Evolutionary conservation across 176 grass and related monocot genomes (phyloP).

Genomic region (Oryza brachyantha): DNA sequence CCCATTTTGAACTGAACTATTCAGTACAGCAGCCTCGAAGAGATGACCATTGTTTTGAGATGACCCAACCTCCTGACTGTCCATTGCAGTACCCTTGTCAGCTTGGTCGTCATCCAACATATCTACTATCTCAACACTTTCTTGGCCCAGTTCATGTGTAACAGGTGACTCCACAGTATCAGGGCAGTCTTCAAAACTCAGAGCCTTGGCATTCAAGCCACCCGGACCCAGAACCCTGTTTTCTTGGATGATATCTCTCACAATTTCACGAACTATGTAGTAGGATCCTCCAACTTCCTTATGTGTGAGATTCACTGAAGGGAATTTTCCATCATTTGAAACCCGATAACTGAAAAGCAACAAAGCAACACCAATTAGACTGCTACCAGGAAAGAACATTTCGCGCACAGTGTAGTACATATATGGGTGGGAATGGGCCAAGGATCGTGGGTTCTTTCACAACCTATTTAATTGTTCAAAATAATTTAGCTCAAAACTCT

Average conservation of each 20-base stretch:
- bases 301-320: slow-evolving; percentile 89
- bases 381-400: background rate
- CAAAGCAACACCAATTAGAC: background rate
- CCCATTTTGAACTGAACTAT: slow-evolving; percentile 25
- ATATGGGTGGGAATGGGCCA: too few species aligned
- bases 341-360: slow-evolving; percentile 59
- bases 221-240: slow-evolving; percentile 89
- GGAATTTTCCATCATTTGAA: slow-evolving; percentile 76
- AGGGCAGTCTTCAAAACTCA: slow-evolving; percentile 62
- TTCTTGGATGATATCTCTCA: slow-evolving; percentile 96
- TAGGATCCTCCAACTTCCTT: slow-evolving; percentile 97
- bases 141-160: slow-evolving; percentile 20
- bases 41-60: slow-evolving; percentile 32
- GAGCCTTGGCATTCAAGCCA: slow-evolving; percentile 51
- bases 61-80: slow-evolving; percentile 19
- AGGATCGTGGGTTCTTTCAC: too few species aligned
- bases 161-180: slow-evolving; percentile 30
- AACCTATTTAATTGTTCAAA: too few species aligned
- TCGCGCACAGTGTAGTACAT: background rate
- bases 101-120: background rate
- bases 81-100: background rate
- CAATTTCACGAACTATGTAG: slow-evolving; percentile 89
- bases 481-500: too few species aligned
- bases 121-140: slow-evolving; percentile 28
- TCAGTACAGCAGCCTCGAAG: slow-evolving; percentile 35